A percentile compares a stretch with the other conserved stretches of the same genome.
phyloP scores from a whole-genome alignment of 139 green algal genomes.

The Chlorella ohadii region DNA sequence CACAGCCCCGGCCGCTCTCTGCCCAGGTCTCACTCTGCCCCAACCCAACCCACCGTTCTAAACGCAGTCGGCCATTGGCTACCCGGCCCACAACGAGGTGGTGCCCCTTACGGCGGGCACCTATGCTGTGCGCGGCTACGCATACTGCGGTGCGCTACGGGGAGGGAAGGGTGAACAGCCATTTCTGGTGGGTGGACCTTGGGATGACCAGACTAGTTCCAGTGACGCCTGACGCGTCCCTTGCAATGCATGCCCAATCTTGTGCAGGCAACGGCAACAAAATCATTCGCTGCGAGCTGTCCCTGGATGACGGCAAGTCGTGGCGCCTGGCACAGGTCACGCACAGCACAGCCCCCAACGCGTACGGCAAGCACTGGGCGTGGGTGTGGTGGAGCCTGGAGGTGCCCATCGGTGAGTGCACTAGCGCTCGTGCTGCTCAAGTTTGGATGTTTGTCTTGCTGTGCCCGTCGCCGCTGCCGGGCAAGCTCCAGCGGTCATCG shows the following conservation, averaged over 20 bases:
- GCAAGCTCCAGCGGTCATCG: no score
- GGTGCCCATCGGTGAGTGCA: conserved; percentile 34
- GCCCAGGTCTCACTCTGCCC: not conserved
- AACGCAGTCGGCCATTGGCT: conserved; percentile 80
- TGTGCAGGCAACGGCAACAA: conserved; percentile 79
- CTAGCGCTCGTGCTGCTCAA: no score
- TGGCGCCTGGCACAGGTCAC: conserved; percentile 85
- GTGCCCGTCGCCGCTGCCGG: no score
- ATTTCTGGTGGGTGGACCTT: no score
- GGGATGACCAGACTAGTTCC: no score
- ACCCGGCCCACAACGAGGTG: conserved; percentile 91
- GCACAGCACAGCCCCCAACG: conserved; percentile 70
- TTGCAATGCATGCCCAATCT: no score
- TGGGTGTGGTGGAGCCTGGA: conserved; percentile 58
- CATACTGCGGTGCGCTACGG: conserved; percentile 74
- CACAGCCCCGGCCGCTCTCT: no score
- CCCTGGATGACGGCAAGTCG: conserved; percentile 83
- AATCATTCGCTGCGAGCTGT: conserved; percentile 94
- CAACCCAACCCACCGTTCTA: no score
- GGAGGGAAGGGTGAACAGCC: no score
- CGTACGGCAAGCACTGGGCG: conserved; percentile 88
- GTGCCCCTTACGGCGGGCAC: conserved; percentile 65
- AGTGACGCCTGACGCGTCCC: no score
- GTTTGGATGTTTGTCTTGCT: no score
- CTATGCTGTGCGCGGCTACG: conserved; percentile 83